Base-by-base conservation (phyloP, 306 rosid genomes). In the Alnus rubra region DNA sequence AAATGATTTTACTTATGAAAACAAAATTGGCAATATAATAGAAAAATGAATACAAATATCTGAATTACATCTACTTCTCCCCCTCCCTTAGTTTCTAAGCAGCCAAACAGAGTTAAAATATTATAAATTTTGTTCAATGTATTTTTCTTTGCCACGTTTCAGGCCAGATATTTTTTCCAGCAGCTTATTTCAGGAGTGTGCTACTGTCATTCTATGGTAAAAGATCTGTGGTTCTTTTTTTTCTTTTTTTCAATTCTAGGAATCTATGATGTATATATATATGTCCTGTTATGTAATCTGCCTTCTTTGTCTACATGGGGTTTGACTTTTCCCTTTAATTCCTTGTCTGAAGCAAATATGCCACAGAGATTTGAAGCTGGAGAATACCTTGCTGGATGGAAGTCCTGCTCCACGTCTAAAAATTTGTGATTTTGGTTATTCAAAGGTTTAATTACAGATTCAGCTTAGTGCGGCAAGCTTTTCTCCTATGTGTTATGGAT, bases 131-230 rank as follows among this genome's bases (percentile, higher is more conserved):
- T 73, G 48, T 53, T 80, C 49, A 78, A 78, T 71, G 45, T 74
- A 13, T 81, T 37, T 71, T 9, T 47, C 69, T 70, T 76, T 60
- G 19, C 51, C 47, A 28, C 78, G 54, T 88, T 74, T 59, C 92
- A 92, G 97, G 97, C 95, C 67, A 87, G 97, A 52, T 92, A 92
- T 85, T 92, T 92, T 88, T 92, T 92, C 89, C 97, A 92, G 92
- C 97, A 92, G 89, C 97, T 92, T 82, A 92, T 92, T 78, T 92
- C 97, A 2, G 97, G 97, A 75, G 97, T 92, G 79, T 84, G 80
- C 89, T 92, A 90, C 83, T 92, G 95, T 56, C 97, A 92, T 86
- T 84, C 88, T 69, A 87, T 92, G 97, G 97, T 86, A 82, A 83
- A 35, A 13, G 12, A 59, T 59, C 15, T 28, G 11, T 59, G 15